A percentile compares a stretch with the other conserved stretches of the same genome.
phyloP scores from a whole-genome alignment of 75 land plant genomes.

The Cupressus sempervirens region DNA sequence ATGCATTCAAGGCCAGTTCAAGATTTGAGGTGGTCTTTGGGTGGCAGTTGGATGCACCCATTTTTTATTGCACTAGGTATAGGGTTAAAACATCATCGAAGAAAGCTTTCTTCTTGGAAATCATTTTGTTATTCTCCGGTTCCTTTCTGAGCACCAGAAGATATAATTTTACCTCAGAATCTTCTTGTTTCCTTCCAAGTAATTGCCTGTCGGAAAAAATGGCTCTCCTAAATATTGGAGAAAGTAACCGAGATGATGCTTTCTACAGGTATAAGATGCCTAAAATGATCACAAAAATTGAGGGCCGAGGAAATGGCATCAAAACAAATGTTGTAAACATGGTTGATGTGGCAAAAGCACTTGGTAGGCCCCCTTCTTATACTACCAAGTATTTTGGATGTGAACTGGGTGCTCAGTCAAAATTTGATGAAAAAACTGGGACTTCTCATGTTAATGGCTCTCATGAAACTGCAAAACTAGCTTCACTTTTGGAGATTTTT shows the following conservation, averaged over 20 bases:
- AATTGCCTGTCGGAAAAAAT: constrained; percentile 28
- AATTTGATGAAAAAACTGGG: constrained; percentile 94
- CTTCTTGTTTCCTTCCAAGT: not conserved
- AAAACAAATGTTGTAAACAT: constrained; percentile 96
- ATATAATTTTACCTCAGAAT: not conserved
- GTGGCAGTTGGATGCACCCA: constrained; percentile 38
- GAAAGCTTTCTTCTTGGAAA: not conserved
- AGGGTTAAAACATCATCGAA: not conserved
- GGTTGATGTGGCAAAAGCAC: constrained; percentile 98
- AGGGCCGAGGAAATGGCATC: constrained; percentile 98
- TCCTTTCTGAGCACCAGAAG: not conserved
- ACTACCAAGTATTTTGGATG: constrained; percentile 95
- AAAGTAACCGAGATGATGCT: constrained; percentile 90
- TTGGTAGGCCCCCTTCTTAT: constrained; percentile 90
- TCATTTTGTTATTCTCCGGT: constrained; percentile 3
- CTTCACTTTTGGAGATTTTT: constrained; percentile 81
- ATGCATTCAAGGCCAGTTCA: constrained; percentile 30
- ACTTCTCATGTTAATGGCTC: constrained; percentile 89
- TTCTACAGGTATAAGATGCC: constrained; percentile 99
- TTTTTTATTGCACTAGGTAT: not conserved
- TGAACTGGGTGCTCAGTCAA: constrained; percentile 98
- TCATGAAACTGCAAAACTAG: constrained; percentile 87
- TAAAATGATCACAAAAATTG: constrained; percentile 86
- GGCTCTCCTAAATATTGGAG: constrained; percentile 97
- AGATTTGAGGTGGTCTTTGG: not conserved